These are phyloP conservation scores for Mucor racemosus DNA, from an alignment of 371 early-diverging fungal genomes.

Conservation along the genomic window DNA sequence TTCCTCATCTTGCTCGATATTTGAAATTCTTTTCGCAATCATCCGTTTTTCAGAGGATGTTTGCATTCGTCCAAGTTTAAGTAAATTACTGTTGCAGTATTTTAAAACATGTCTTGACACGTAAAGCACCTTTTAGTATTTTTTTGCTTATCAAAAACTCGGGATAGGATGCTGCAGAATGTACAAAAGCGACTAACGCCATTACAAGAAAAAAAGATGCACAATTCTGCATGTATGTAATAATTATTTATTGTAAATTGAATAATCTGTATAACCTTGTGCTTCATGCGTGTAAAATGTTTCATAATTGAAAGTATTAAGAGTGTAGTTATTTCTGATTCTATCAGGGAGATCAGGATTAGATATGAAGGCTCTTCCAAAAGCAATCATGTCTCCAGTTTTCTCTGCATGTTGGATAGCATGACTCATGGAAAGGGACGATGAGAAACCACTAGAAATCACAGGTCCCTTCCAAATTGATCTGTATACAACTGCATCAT, in stretches of 20 bases:
- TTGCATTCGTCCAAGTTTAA: too few species aligned
- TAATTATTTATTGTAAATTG: neutral
- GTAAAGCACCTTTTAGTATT: too few species aligned
- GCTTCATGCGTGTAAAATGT: slow-evolving; percentile 30
- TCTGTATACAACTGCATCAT: slow-evolving; percentile 34
- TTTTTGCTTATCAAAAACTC: too few species aligned
- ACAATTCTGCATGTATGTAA: too few species aligned
- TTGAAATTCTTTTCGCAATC: too few species aligned
- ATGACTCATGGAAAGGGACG: neutral
- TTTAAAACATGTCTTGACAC: too few species aligned
- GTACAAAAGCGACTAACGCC: too few species aligned
- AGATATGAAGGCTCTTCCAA: slow-evolving; percentile 28
- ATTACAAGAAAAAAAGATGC: too few species aligned
- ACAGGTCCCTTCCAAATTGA: slow-evolving; percentile 37
- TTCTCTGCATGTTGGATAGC: slow-evolving; percentile 22
- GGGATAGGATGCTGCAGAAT: too few species aligned
- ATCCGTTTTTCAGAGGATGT: too few species aligned
- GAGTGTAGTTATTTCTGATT: slow-evolving; percentile 13
- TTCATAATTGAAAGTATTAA: slow-evolving; percentile 14
- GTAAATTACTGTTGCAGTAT: too few species aligned
- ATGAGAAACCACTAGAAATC: slow-evolving; percentile 38
- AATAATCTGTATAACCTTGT: slow-evolving; percentile 27
- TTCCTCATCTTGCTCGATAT: neutral
- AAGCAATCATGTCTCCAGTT: slow-evolving; percentile 19
- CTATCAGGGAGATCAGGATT: slow-evolving; percentile 33